Evolutionary conservation across 495 filamentous ascomycete species (phyloP).

Genomic region (Neurospora hispaniola): DNA sequence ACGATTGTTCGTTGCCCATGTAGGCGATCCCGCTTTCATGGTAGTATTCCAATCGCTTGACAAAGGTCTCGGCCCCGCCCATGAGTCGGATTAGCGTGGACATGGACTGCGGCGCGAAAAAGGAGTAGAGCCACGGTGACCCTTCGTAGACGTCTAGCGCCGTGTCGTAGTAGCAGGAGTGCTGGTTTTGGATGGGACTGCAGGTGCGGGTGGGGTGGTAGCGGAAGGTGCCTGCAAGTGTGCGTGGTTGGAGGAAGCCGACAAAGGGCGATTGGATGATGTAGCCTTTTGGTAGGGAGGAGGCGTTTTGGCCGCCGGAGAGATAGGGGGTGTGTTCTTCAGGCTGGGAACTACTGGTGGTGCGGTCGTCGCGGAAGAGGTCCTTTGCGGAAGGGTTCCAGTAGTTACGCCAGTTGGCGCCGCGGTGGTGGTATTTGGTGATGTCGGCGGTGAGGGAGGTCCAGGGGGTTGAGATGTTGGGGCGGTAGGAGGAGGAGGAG

Average conservation of each 20-base stretch:
- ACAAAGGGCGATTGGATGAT: constrained; percentile 36
- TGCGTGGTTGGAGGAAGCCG: constrained; percentile 60
- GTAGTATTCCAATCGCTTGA: constrained; percentile 51
- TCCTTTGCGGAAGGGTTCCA: constrained; percentile 37
- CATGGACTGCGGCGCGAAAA: constrained; percentile 68
- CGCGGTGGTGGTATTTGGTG: constrained; percentile 46
- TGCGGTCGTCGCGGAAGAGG: constrained; percentile 14
- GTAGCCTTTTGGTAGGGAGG: background rate
- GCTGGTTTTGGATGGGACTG: constrained; percentile 34
- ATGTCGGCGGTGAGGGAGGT: constrained; percentile 24
- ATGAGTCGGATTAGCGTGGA: constrained; percentile 44
- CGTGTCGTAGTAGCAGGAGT: constrained; percentile 44
- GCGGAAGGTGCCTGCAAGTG: constrained; percentile 50
- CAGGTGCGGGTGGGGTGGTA: constrained; percentile 61
- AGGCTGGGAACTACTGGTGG: background rate
- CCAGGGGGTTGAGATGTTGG: background rate
- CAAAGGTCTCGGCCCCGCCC: constrained; percentile 48
- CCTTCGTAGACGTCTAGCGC: constrained; percentile 61
- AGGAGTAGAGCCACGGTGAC: constrained; percentile 59
- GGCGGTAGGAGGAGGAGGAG: background rate
- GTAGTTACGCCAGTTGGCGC: constrained; percentile 46
- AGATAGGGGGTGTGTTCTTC: background rate
- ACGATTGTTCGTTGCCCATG: constrained; percentile 64
- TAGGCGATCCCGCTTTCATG: constrained; percentile 54
- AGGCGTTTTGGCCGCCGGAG: too few relatives aligned